Evolutionary conservation across 2,329 filamentous ascomycete species (phyloP).

Genomic region (Ustulina deusta): DNA sequence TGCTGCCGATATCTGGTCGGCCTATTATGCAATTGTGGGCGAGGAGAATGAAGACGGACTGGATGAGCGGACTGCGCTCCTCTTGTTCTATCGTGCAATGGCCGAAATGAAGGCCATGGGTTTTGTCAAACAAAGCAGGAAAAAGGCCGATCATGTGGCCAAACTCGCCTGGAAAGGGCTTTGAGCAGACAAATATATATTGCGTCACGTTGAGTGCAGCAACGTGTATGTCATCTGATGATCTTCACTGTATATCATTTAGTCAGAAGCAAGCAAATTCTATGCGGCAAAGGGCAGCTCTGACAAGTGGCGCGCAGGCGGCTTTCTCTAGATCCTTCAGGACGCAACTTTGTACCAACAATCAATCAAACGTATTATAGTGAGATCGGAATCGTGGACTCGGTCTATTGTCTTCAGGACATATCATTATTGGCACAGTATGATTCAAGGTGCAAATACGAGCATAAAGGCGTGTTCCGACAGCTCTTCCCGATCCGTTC

Average conservation of each 20-base stretch:
- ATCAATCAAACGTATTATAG: constrained; percentile 12
- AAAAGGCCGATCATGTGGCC: constrained; percentile 90
- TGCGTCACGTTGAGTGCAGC: constrained; percentile 24
- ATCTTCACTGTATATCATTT: constrained; percentile 29
- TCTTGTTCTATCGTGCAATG: constrained; percentile 85
- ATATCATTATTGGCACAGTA: constrained; percentile 22
- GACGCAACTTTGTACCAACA: neutral
- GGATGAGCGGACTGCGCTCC: constrained; percentile 70
- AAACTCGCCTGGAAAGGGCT: constrained; percentile 82
- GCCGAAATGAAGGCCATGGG: constrained; percentile 89
- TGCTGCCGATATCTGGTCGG: constrained; percentile 81
- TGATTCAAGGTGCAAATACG: constrained; percentile 12
- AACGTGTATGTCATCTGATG: constrained; percentile 22
- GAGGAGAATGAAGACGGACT: constrained; percentile 57
- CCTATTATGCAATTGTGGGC: constrained; percentile 75
- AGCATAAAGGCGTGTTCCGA: constrained; percentile 22
- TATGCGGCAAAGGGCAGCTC: constrained; percentile 35
- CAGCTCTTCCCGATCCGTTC: constrained; percentile 36
- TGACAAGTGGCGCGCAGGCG: constrained; percentile 18
- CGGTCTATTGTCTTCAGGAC: constrained; percentile 11
- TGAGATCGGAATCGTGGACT: neutral
- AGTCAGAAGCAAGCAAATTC: constrained; percentile 20
- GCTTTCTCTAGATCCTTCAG: constrained; percentile 11
- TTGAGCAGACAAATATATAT: constrained; percentile 47
- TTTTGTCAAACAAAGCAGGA: constrained; percentile 88